A percentile compares a stretch with the other conserved stretches of the same genome.
phyloP scores from a whole-genome alignment of 2,329 filamentous ascomycete genomes.

The Alternaria ethzedia region DNA sequence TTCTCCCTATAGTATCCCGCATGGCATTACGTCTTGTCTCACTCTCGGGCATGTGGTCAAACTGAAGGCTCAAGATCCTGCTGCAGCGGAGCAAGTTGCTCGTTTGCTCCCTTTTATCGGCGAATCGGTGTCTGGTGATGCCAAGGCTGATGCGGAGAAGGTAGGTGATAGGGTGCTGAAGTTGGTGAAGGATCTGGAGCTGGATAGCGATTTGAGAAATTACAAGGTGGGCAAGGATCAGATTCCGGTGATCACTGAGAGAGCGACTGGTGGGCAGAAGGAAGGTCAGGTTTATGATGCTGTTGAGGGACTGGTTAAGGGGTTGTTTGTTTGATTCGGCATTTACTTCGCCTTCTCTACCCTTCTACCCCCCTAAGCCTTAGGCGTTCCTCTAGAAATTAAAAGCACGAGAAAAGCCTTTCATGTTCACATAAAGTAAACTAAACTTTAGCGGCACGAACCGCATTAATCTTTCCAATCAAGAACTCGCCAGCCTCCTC shows the following conservation, averaged over 20 bases:
- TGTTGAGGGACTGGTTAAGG: conserved; percentile 53
- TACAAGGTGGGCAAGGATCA: conserved; percentile 53
- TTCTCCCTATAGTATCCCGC: conserved; percentile 62
- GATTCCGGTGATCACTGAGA: conserved; percentile 52
- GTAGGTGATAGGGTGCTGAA: conserved; percentile 54
- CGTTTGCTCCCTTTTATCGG: conserved; percentile 55
- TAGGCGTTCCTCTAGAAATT: not conserved
- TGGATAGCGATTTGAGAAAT: conserved; percentile 56
- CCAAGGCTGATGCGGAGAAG: conserved; percentile 51
- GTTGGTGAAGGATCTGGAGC: conserved; percentile 52
- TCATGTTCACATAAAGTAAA: not conserved
- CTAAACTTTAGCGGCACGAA: not conserved
- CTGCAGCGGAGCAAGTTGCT: conserved; percentile 55
- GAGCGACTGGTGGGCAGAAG: conserved; percentile 53
- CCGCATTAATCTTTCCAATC: conserved; percentile 4
- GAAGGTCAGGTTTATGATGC: conserved; percentile 52
- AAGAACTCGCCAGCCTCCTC: conserved; percentile 1
- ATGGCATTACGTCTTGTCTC: conserved; percentile 62
- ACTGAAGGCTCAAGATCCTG: conserved; percentile 56
- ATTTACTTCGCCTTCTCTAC: not conserved
- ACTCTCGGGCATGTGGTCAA: conserved; percentile 62
- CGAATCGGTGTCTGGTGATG: conserved; percentile 47
- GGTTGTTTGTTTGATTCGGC: conserved; percentile 41
- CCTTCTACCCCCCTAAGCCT: not conserved
- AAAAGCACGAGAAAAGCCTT: not conserved